phyloP scores from a whole-genome alignment of 179 eudicot species.

The Dionaea muscipula region DNA sequence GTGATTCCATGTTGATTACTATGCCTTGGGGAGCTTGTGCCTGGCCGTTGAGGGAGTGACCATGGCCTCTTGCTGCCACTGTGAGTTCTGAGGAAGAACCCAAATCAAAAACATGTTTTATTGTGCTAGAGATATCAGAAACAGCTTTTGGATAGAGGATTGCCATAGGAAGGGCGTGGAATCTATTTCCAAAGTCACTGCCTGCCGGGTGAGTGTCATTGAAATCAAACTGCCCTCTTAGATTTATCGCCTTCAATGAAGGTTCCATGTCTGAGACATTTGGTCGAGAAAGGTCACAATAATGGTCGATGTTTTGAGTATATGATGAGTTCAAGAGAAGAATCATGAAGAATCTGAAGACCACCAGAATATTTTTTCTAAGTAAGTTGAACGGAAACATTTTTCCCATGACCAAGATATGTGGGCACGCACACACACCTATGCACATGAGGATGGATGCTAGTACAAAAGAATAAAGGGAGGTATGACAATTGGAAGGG shows the following conservation, averaged over 20 bases:
- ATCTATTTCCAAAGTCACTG: conserved; percentile 61
- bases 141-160: conserved; percentile 61
- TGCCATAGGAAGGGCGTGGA: conserved; percentile 43
- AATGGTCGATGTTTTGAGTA: conserved; percentile 18
- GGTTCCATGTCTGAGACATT: conserved; percentile 13
- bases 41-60: conserved; percentile 85
- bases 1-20: conserved; percentile 71
- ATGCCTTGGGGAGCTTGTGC: conserved; percentile 67
- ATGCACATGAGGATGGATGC: not conserved
- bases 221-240: conserved; percentile 49
- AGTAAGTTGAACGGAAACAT: conserved; percentile 16
- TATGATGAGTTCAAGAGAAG: conserved; percentile 21
- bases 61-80: conserved; percentile 82
- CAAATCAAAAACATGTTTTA: conserved; percentile 52
- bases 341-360: conserved; percentile 18
- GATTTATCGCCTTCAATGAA: conserved; percentile 24
- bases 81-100: conserved; percentile 61
- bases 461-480: not conserved
- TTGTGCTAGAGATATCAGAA: conserved; percentile 52
- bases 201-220: conserved; percentile 44
- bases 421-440: not conserved
- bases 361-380: conserved; percentile 11
- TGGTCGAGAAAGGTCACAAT: conserved; percentile 25
- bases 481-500: not conserved
- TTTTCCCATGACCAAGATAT: not conserved